Evolutionary conservation across 257 asterid genomes (phyloP).

Genomic region (Mitragyna speciosa): DNA sequence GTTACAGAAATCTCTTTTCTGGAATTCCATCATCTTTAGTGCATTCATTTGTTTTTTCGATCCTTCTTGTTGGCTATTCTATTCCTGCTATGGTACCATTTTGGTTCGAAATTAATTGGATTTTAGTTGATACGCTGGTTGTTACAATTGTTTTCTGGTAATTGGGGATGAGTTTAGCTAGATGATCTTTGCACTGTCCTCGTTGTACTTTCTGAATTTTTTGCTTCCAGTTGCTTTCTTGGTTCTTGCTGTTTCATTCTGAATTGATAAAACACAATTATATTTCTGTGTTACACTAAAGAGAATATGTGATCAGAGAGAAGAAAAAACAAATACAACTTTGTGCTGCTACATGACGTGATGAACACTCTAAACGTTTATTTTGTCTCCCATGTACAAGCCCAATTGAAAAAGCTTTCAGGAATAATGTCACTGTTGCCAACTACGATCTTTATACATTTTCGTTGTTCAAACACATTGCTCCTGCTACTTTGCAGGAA

Average conservation of each 20-base stretch:
- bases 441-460: neutral
- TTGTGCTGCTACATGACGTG: neutral
- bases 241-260: neutral
- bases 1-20: neutral
- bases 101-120: neutral
- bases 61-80: neutral
- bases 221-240: neutral
- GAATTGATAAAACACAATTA: neutral
- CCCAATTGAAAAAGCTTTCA: neutral
- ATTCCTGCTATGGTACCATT: neutral
- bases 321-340: neutral
- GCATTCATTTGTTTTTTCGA: neutral
- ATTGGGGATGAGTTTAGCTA: neutral
- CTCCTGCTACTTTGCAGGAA: constrained; percentile 40
- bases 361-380: neutral
- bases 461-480: neutral
- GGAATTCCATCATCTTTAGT: neutral
- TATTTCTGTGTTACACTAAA: neutral
- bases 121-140: neutral
- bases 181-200: neutral
- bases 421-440: neutral
- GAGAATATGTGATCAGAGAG: neutral
- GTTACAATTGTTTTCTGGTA: neutral
- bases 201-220: neutral
- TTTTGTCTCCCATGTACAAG: neutral